phyloP scores from a whole-genome alignment of 306 rosid genomes.

The Phaseolus lunatus region DNA sequence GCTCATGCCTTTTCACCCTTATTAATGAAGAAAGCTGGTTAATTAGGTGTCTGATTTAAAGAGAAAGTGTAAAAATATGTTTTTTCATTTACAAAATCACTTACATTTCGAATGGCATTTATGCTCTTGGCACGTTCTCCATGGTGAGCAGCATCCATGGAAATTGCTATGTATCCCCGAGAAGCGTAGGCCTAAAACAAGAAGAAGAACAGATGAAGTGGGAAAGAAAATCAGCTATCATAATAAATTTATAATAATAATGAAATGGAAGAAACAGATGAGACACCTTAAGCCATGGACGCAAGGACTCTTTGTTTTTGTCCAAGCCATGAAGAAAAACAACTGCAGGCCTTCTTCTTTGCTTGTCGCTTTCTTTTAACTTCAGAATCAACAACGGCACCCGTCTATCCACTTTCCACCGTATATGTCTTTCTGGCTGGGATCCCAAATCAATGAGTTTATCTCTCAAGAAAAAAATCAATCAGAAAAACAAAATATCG shows the following conservation, averaged over 20 bases:
- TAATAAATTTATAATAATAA: too few relatives aligned
- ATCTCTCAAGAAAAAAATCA: too few relatives aligned
- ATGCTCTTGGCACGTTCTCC: conserved; percentile 84
- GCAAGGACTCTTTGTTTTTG: conserved; percentile 70
- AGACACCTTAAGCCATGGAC: conserved; percentile 83
- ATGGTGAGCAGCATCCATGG: conserved; percentile 89
- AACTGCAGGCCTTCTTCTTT: conserved; percentile 72
- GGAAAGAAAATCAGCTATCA: too few relatives aligned
- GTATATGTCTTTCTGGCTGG: too few relatives aligned
- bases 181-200: conserved; percentile 99
- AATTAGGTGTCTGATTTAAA: too few relatives aligned
- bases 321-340: conserved; percentile 78
- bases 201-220: too few relatives aligned
- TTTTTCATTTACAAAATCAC: neutral
- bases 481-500: too few relatives aligned
- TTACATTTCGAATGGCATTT: conserved; percentile 65
- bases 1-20: too few relatives aligned
- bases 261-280: too few relatives aligned
- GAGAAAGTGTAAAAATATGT: too few relatives aligned
- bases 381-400: conserved; percentile 77
- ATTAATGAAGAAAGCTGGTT: too few relatives aligned
- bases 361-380: conserved; percentile 59
- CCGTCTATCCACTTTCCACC: too few relatives aligned
- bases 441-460: neutral
- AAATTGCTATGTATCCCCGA: conserved; percentile 77